Conservation (phyloP, 2,329 filamentous ascomycete species). For the Lasiodiplodia gonubiensis region DNA sequence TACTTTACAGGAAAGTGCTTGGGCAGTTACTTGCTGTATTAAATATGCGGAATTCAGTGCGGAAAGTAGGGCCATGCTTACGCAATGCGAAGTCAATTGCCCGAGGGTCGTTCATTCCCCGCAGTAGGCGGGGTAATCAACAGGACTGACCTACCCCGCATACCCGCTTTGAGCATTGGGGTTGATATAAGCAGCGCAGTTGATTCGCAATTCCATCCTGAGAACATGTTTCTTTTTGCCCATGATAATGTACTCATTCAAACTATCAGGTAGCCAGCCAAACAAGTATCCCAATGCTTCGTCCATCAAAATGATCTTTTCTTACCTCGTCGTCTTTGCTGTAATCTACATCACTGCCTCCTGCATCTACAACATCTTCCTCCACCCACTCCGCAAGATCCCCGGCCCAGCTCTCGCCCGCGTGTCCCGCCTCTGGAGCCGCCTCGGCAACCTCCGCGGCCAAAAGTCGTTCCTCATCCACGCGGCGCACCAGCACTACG, state of each 20-base stretch:
- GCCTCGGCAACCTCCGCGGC: constrained; percentile 9
- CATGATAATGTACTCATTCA: neutral
- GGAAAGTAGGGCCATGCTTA: too few species aligned
- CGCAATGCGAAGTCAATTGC: too few species aligned
- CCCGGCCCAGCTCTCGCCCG: constrained; percentile 20
- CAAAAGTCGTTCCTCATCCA: neutral
- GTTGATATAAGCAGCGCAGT: neutral
- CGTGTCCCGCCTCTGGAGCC: constrained; percentile 11
- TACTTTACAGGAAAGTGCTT: too few species aligned
- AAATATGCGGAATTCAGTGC: too few species aligned
- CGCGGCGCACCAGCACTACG: constrained; percentile 20
- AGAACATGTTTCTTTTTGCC: neutral
- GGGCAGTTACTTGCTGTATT: too few species aligned
- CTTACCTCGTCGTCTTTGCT: neutral
- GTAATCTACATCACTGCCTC: neutral
- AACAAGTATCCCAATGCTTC: neutral
- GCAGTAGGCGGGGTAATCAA: too few species aligned
- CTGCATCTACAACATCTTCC: constrained; percentile 18
- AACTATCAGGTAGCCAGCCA: neutral
- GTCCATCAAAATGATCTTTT: neutral
- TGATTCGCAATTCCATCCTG: neutral
- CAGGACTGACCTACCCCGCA: neutral
- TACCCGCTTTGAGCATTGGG: neutral
- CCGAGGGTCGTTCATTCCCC: too few species aligned
- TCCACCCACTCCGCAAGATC: constrained; percentile 22